Percentiles rank a stretch among this genome's conserved stretches.
Evolutionary conservation across 805 yeast species (phyloP).

Genomic region (Wickerhamomyces xylosicus): DNA sequence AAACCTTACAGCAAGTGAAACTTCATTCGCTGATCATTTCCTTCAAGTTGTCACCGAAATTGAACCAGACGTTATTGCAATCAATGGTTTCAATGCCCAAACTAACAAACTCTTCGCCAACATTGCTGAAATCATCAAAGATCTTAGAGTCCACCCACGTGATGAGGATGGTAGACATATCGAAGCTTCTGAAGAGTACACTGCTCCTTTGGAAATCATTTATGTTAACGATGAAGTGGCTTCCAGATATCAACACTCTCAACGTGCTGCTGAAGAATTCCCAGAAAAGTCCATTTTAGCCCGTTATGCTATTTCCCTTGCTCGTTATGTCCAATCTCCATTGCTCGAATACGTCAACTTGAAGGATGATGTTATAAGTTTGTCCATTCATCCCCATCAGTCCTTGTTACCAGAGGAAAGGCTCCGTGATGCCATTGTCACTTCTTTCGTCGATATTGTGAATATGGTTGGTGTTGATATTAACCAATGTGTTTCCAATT

Average conservation of each 20-base stretch:
- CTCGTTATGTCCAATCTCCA: slow-evolving; percentile 91
- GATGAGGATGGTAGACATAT: slow-evolving; percentile 18
- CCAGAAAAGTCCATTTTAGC: slow-evolving; percentile 75
- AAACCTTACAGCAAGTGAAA: slow-evolving; percentile 31
- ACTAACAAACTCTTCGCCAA: slow-evolving; percentile 51
- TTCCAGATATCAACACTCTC: slow-evolving; percentile 72
- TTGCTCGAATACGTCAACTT: slow-evolving; percentile 77
- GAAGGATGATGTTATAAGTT: slow-evolving; percentile 60
- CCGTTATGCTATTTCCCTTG: slow-evolving; percentile 80
- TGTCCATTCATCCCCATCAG: slow-evolving; percentile 68
- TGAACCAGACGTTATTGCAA: slow-evolving; percentile 83
- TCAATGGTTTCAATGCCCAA: slow-evolving; percentile 78
- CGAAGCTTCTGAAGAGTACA: slow-evolving; percentile 21
- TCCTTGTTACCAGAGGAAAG: slow-evolving; percentile 53
- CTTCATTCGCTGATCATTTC: slow-evolving; percentile 58
- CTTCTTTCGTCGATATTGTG: slow-evolving; percentile 81
- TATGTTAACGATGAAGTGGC: slow-evolving; percentile 95
- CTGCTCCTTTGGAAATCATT: slow-evolving; percentile 38
- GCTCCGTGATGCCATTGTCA: slow-evolving; percentile 56
- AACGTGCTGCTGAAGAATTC: slow-evolving; percentile 65
- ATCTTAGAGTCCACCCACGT: slow-evolving; percentile 33
- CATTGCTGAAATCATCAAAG: slow-evolving; percentile 43
- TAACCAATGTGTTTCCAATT: slow-evolving; percentile 75
- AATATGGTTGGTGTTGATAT: slow-evolving; percentile 91
- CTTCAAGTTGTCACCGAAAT: slow-evolving; percentile 47